A percentile compares a stretch with the other conserved stretches of the same genome.
Evolutionary conservation across 169 alveolate genomes (phyloP).

Genomic region (Eimeria praecox): DNA sequence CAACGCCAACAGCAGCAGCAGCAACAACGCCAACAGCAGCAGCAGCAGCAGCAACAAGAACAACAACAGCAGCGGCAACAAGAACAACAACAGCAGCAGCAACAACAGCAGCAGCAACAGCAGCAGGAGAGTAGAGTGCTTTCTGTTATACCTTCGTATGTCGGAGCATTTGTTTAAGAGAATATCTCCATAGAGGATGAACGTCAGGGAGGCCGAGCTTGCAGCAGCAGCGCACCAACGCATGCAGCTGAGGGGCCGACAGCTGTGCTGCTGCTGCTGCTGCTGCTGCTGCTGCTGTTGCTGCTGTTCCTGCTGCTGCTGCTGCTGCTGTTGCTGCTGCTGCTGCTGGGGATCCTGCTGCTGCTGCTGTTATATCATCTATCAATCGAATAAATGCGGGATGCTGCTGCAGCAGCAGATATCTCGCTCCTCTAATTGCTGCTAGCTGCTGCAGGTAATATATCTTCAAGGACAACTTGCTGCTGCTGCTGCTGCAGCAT

Average conservation of each 20-base stretch:
- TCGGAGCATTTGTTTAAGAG: slow-evolving; percentile 62
- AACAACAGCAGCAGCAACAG: no score
- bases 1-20: not conserved
- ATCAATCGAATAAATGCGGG: slow-evolving; percentile 10
- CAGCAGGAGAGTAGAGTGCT: no score
- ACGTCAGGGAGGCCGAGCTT: slow-evolving; percentile 49
- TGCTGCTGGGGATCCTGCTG: slow-evolving; percentile 33
- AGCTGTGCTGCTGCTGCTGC: slow-evolving; percentile 28
- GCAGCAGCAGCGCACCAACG: slow-evolving; percentile 58
- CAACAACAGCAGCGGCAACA: no score
- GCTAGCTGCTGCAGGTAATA: slow-evolving; percentile 75
- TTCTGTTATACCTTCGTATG: slow-evolving; percentile 9
- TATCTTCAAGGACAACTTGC: slow-evolving; percentile 14
- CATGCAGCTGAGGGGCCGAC: slow-evolving; percentile 77
- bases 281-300: not conserved
- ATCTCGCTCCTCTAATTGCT: slow-evolving; percentile 14
- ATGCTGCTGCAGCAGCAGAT: slow-evolving; percentile 44
- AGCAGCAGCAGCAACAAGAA: not conserved
- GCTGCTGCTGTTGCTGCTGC: slow-evolving; percentile 34
- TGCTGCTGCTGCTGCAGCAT: not conserved
- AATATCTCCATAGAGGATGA: slow-evolving; percentile 49
- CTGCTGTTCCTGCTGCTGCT: slow-evolving; percentile 33
- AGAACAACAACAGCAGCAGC: no score
- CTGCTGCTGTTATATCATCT: slow-evolving; percentile 1
- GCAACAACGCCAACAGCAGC: not conserved